A percentile compares a stretch with the other conserved stretches of the same genome.
Evolutionary conservation across 805 yeast genomes (phyloP).

Genomic region (Candida insectalens): DNA sequence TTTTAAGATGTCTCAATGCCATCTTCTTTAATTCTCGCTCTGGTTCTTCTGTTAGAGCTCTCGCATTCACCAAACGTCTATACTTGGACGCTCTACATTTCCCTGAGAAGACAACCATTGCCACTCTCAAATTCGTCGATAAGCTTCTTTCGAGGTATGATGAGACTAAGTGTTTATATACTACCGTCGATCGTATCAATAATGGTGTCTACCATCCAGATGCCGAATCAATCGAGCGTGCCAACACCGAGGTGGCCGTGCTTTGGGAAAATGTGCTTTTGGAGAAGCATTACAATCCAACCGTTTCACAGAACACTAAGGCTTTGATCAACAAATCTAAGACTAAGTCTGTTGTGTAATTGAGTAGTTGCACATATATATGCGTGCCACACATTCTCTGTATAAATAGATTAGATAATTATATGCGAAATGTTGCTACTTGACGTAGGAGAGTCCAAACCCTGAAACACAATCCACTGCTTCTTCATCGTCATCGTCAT

Average conservation of each 20-base stretch:
- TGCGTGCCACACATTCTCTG: no score
- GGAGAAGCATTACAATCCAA: constrained; percentile 75
- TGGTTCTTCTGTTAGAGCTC: constrained; percentile 56
- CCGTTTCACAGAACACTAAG: constrained; percentile 59
- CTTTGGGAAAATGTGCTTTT: constrained; percentile 81
- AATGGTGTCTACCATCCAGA: constrained; percentile 71
- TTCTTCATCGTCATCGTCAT: constrained; percentile 4
- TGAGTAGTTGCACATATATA: no score
- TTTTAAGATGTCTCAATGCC: constrained; percentile 67
- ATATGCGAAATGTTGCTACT: no score
- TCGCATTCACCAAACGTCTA: constrained; percentile 77
- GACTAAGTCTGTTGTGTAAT: constrained; percentile 3
- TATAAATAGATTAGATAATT: no score
- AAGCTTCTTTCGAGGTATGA: constrained; percentile 65
- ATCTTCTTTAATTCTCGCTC: constrained; percentile 70
- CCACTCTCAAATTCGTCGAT: constrained; percentile 68
- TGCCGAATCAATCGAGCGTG: constrained; percentile 56
- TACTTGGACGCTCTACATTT: constrained; percentile 58
- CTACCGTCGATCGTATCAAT: constrained; percentile 80
- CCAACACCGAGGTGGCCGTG: constrained; percentile 82
- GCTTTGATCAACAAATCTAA: constrained; percentile 28
- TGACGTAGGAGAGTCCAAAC: constrained; percentile 2
- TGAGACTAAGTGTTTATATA: constrained; percentile 63
- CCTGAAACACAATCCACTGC: constrained; percentile 3
- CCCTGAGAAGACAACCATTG: constrained; percentile 83